Conservation (phyloP, 2,329 filamentous ascomycete genomes). For the Aureobasidium namibiae region DNA sequence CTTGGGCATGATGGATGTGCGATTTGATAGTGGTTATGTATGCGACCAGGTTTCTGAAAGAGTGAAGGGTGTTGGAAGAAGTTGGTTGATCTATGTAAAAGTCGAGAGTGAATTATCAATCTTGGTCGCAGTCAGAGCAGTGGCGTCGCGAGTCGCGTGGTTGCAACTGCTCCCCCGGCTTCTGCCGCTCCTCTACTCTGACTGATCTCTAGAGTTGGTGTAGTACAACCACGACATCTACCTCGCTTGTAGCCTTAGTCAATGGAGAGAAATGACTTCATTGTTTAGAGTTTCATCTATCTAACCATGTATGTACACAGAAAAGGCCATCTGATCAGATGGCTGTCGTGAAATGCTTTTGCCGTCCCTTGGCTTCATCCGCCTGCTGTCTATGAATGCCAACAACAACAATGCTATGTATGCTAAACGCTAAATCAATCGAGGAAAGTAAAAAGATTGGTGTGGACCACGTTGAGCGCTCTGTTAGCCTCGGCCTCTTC, state of each 20-base stretch:
- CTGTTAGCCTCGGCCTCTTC: slow-evolving; percentile 83
- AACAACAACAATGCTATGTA: slow-evolving; percentile 9
- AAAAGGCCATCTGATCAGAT: background rate
- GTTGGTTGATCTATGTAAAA: background rate
- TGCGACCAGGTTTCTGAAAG: no score
- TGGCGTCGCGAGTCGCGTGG: no score
- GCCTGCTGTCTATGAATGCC: background rate
- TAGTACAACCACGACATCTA: no score
- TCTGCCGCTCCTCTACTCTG: no score
- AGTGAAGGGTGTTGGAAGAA: no score
- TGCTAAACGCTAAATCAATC: slow-evolving; percentile 45
- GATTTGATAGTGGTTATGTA: no score
- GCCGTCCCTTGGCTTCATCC: background rate
- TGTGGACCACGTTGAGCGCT: slow-evolving; percentile 93
- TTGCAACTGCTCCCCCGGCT: no score
- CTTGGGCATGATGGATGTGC: slow-evolving; percentile 35
- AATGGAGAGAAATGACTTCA: background rate
- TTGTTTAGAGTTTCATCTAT: background rate
- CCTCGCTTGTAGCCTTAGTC: no score
- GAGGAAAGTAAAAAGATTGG: slow-evolving; percentile 91
- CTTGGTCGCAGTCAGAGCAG: no score
- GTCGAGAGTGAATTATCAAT: background rate
- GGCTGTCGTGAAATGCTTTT: background rate
- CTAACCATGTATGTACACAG: background rate
- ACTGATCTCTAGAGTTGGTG: no score